Conservation (phyloP, 768 basidiomycete genomes). For the Strobilomyces echinocephalus region DNA sequence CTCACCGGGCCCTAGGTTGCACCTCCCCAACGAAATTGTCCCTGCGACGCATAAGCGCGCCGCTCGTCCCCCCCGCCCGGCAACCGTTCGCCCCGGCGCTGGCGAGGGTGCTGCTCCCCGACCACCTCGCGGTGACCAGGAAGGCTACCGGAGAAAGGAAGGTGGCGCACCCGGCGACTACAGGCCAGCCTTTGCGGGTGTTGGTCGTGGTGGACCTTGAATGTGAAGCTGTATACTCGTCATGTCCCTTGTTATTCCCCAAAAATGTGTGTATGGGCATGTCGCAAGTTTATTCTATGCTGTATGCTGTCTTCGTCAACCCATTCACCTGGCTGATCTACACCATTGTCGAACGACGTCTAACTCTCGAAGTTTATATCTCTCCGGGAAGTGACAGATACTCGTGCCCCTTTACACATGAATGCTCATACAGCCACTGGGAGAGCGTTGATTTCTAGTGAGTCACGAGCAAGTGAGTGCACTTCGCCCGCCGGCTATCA, state of each 20-base stretch:
- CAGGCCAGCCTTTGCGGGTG: slow-evolving; percentile 83
- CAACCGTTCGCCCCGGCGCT: slow-evolving; percentile 63
- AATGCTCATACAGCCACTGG: too few relatives aligned
- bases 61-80: slow-evolving; percentile 79
- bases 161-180: slow-evolving; percentile 83
- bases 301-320: slow-evolving; percentile 2
- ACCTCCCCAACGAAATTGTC: slow-evolving; percentile 93
- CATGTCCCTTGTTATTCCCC: not conserved
- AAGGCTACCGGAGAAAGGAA: slow-evolving; percentile 88
- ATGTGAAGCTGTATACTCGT: slow-evolving; percentile 35
- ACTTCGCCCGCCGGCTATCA: too few relatives aligned
- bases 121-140: slow-evolving; percentile 82
- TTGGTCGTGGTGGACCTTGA: slow-evolving; percentile 83
- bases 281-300: slow-evolving; percentile 27
- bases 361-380: too few relatives aligned
- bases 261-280: slow-evolving; percentile 29
- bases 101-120: slow-evolving; percentile 81
- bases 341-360: too few relatives aligned
- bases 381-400: too few relatives aligned
- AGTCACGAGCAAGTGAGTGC: too few relatives aligned
- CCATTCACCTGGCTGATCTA: too few relatives aligned
- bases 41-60: slow-evolving; percentile 98
- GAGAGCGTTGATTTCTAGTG: too few relatives aligned
- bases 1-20: slow-evolving; percentile 54
- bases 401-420: too few relatives aligned